Evolutionary conservation across 257 asterid genomes (phyloP), one percentile per base, ranked within the genome.

Genomic region (Ocimum tenuiflorum): DNA sequence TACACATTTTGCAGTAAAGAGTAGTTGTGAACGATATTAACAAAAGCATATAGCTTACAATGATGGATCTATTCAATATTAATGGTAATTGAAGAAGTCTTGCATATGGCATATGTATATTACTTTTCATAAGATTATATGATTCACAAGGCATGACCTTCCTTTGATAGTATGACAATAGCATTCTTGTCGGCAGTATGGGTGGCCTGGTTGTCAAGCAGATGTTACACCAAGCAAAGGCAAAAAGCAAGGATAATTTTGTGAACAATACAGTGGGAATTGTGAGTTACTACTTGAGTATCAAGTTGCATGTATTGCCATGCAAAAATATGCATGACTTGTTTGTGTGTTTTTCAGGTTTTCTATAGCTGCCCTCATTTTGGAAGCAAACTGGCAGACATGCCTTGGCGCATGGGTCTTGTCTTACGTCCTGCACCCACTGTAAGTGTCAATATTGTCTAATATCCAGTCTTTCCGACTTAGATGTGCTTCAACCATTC

Each of bases 121-220:
- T 42, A n/a, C 46, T 49, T 53, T 12, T 43, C 49, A 19, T 62
- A 61, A 41, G 56, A 13, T 17, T 52, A 48, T 53, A 7, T 19
- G 3, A 35, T 31, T 24, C 53, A 55, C 69, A 59, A 22, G 31
- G 60, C 56, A 65, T 71, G 7, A 52, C 63, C 68, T 41, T 63
- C 42, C 48, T 27, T 52, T 19, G 27, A 55, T 74, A 63, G 23
- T 73, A 57, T 58, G 33, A 66, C 61, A 19, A 10, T 24, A 29
- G 51, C 54, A 57, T 66, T 61, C 62, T 72, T 67, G 45, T 67
- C 68, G 83, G 81, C 89, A 94, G 99, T 82, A 81, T 90, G 97
- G 99, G 99, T 8, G 97, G 99, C 73, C 86, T 94, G 66, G 97
- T 86, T 70, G 99, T 94, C 84, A 94, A 90, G 86, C 96, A 94